Evolutionary conservation across 2,329 filamentous ascomycete species (phyloP).

Genomic region (Monascus ruber): DNA sequence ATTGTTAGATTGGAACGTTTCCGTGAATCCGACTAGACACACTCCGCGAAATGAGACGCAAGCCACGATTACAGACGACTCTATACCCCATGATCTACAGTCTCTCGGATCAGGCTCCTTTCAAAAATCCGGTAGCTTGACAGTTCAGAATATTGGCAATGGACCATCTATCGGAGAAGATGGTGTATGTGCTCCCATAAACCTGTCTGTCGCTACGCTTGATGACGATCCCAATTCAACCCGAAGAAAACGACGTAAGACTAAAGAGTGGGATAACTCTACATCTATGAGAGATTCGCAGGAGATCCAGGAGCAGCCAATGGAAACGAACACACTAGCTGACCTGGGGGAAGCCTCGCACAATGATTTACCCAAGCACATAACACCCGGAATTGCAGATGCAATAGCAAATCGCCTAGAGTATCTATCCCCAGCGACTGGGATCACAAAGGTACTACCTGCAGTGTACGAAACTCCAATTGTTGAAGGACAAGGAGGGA

Average conservation of each 20-base stretch:
- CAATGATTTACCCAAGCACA: too few relatives aligned
- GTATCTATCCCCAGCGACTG: too few relatives aligned
- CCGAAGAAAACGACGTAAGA: conserved; percentile 28
- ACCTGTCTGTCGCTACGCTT: conserved; percentile 4
- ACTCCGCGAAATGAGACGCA: not conserved
- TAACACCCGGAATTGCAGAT: too few relatives aligned
- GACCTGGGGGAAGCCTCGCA: not conserved
- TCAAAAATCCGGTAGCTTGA: not conserved
- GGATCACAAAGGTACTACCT: too few relatives aligned
- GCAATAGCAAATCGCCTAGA: too few relatives aligned
- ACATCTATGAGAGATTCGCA: not conserved
- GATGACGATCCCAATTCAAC: conserved; percentile 22
- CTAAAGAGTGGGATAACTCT: conserved; percentile 7
- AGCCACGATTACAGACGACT: conserved; percentile 2
- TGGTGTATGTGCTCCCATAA: not conserved
- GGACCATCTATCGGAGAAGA: not conserved
- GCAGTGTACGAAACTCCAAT: too few relatives aligned
- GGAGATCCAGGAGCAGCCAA: not conserved
- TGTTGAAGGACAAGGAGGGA: too few relatives aligned
- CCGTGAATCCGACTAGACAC: conserved; percentile 2
- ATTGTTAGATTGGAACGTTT: conserved; percentile 9
- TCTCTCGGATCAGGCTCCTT: not conserved
- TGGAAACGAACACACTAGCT: not conserved
- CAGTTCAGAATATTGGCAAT: not conserved
- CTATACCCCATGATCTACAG: not conserved